Evolutionary conservation across 352 stramenopile species (phyloP), one percentile per base, ranked within the genome.

Genomic region (Phytophthora crassamura): DNA sequence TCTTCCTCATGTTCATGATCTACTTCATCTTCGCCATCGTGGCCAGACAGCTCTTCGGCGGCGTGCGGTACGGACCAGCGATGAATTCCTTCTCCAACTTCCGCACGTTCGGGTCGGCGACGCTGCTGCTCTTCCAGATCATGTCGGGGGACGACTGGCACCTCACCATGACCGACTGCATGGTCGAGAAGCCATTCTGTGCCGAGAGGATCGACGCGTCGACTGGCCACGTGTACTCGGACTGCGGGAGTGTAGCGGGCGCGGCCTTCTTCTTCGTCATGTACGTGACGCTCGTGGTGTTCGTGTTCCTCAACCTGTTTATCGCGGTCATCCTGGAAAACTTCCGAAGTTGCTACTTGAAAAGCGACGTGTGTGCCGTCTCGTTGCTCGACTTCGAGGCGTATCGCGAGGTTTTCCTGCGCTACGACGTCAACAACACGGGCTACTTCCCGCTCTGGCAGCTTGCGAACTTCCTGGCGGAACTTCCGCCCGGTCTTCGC

Each of bases 121-220:
- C 88, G 15, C 25, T 89, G 42, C 54, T 91, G 60, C 80, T 93
- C 12, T 93, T 93, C 50, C 82, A 91, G 59, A 89, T 93, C 64
- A 91, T 93, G 81, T 84, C 82, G 12, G 85, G 85, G 34, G 85
- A 91, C 54, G 85, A 93, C 62, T 93, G 85, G 85, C 82, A 93
- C 43, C 57, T 93, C 42, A 85, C 77, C 18, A 93, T 93, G 85
- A 91, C 85, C 11, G 85, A 93, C 64, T 91, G 83, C 67, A 93
- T 90, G 82, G 38, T 61, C 7, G 28, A 64, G 9, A 78, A 77
- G 56, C 82, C 82, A 0, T 88, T 84, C 10, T 91, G 85, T 39
- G 80, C 84, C 16, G 81, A 90, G 52, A 48, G 73, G 5, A 57
- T 73, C 1, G 74, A 73, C 35, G 18, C 57, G 0, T 58, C 41